Base-by-base conservation (phyloP, 2,329 filamentous ascomycete genomes). In the Kalmusia sp. region DNA sequence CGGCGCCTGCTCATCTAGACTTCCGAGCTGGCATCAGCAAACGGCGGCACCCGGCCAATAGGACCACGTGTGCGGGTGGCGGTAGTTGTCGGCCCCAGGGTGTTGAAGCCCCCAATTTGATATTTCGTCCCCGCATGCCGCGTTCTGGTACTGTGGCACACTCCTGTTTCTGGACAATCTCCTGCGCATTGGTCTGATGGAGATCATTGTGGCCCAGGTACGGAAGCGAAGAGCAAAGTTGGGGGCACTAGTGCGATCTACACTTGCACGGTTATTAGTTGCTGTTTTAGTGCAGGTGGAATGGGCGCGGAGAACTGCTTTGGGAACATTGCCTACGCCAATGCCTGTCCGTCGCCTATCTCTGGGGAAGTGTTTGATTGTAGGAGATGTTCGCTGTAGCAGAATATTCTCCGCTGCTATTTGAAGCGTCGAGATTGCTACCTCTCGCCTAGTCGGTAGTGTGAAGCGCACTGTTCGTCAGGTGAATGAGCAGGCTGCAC, bases 1-100 rank as follows among this genome's bases (percentile, higher is more conserved):
- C 27, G 19, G 17, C n/a, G 17, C 7, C n/a, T 12, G 28, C 17
- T 14, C 41, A 12, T 44, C 12, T 34, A 33, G 25, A 4, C 28
- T 22, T 24, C 17, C 19, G 19, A 30, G 28, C 33, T 44, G 28
- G 41, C 41, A 44, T 44, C 41, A 44, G 41, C 41, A 33, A n/a
- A 34, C 27, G 41, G 27, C 41, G 11, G 11, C 7, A 15, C 8
- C 17, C n/a, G 15, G 15, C 28, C 41, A 44, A 34, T 33, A 17
- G 15, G 17, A 24, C 19, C 15, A 8, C 27, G 12, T 15, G 11
- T 7, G 8, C n/a, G 17, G 15, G 25, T 30, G 8, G 8, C 3
- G 24, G 25, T 17, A 24, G n/a, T 19, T 43, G n/a, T 14, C 21
- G 28, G 41, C 28, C 41, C 28, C 28, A 34, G 41, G 17, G 28